Evolutionary conservation across 2,329 filamentous ascomycete genomes (phyloP), one percentile per base, ranked within the genome.

Genomic region (Mariannaea sp.): DNA sequence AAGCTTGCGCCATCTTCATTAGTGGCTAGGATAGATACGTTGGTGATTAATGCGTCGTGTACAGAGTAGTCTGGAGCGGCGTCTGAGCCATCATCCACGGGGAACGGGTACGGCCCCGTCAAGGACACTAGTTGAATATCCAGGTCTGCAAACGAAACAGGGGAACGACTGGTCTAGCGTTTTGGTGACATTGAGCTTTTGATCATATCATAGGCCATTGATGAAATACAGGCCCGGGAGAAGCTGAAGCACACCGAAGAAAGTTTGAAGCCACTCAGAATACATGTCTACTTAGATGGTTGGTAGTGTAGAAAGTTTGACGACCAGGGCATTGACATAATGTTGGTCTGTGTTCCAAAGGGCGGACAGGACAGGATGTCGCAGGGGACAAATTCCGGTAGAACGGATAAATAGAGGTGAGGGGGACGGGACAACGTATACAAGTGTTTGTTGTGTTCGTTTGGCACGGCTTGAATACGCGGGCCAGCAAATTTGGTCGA

Each of bases 241-340:
- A 42, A 46, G 20, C 44, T 6, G 51, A 36, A 55, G 49, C 55
- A 53, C 42, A 55, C 48, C 53, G n/a, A 41, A 53, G 49, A 50
- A 53, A 52, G 35, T 36, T 53, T 33, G 38, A 35, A 53, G 19
- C 27, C 19, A 39, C 33, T 32, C 44, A 27, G 55, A 39, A 42
- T 13, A 19, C 42, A 39, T 48, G 49, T 19, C 36, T 42, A 35
- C 45, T 39, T 41, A 58, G 55, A 58, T 45, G 57, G 38, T 20
- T 59, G 46, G 52, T 53, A 65, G 59, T 63, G 64, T 32, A 65
- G 58, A 60, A 62, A 64, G 53, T 66, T 60, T 44, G 53, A 53
- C 19, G 40, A 50, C 46, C 13, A 56, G 40, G 41, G 52, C 26
- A 49, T 49, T 55, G 46, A 40, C 20, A 22, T 40, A 27, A 38